These are phyloP conservation scores for Cladophialophora chaetospira DNA, from an alignment of 2,329 filamentous ascomycete genomes.

Conservation along the genomic window DNA sequence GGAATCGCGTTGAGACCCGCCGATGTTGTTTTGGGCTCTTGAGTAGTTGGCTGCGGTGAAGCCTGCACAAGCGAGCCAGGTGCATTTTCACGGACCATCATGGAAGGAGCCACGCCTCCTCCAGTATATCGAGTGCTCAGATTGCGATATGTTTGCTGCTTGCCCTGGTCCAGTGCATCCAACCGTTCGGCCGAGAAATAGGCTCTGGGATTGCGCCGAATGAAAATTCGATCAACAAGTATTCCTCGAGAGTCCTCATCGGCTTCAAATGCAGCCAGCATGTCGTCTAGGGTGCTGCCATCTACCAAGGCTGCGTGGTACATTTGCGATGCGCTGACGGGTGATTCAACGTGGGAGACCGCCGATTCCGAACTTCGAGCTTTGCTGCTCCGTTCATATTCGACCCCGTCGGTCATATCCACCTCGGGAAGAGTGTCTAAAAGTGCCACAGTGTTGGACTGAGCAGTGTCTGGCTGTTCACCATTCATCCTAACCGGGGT, in stretches of 20 bases:
- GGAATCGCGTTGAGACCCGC: not conserved
- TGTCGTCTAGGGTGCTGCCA: conserved; percentile 21
- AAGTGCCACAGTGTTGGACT: not conserved
- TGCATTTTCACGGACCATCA: not conserved
- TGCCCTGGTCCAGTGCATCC: not conserved
- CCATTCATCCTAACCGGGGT: conserved; percentile 11
- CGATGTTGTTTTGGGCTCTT: not conserved
- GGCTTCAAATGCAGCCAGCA: conserved; percentile 23
- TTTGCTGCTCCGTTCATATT: conserved; percentile 4
- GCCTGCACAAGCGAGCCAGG: not conserved
- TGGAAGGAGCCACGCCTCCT: not conserved
- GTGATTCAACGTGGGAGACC: conserved; percentile 1
- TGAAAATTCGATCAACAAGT: not conserved
- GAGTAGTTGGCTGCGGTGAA: not conserved
- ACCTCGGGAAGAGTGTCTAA: not conserved
- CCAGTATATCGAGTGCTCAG: conserved; percentile 11
- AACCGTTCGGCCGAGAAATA: not conserved
- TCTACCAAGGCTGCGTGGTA: conserved; percentile 25
- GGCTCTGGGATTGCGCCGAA: not conserved
- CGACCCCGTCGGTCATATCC: conserved; percentile 11
- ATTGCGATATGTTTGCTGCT: conserved; percentile 9
- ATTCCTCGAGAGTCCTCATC: not conserved
- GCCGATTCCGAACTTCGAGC: not conserved
- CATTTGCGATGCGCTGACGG: conserved; percentile 20
- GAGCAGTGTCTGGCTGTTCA: conserved; percentile 17